Conservation (phyloP, 2,329 filamentous ascomycete genomes). For the Dryadomyces sulphureus region DNA sequence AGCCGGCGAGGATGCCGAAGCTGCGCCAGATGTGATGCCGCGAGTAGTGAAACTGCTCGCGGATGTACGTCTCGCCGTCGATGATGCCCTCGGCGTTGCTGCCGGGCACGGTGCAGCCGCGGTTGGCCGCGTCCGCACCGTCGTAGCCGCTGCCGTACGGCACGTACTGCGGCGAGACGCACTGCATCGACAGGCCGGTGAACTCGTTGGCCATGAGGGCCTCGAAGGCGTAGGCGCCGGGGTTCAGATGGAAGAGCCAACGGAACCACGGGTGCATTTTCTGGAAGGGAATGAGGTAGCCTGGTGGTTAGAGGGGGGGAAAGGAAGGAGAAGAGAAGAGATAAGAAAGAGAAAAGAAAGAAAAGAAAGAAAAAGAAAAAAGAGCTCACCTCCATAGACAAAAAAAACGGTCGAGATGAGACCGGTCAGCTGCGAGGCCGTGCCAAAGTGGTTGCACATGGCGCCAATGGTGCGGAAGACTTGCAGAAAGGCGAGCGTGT, state of each 20-base stretch:
- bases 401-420: slow-evolving; percentile 45
- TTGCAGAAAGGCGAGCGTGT: slow-evolving; percentile 41
- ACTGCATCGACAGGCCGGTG: slow-evolving; percentile 40
- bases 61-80: slow-evolving; percentile 39
- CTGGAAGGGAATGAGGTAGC: slow-evolving; percentile 8
- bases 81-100: slow-evolving; percentile 22
- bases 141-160: slow-evolving; percentile 5
- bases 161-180: slow-evolving; percentile 19
- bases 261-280: slow-evolving; percentile 37
- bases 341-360: not conserved
- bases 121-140: not conserved
- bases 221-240: slow-evolving; percentile 48
- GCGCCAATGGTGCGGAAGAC: slow-evolving; percentile 46
- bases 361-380: not conserved
- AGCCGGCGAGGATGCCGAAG: slow-evolving; percentile 62
- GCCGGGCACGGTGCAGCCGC: slow-evolving; percentile 3
- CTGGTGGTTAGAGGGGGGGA: not conserved
- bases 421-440: slow-evolving; percentile 28
- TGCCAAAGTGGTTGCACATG: slow-evolving; percentile 43
- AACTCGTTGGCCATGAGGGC: slow-evolving; percentile 41
- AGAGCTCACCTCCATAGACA: slow-evolving; percentile 31
- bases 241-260: slow-evolving; percentile 54
- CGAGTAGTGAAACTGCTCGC: slow-evolving; percentile 35
- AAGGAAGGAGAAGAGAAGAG: not conserved
- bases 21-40: slow-evolving; percentile 55